Evolutionary conservation across 2,329 filamentous ascomycete genomes (phyloP).

Genomic region (Colletotrichum sidae): DNA sequence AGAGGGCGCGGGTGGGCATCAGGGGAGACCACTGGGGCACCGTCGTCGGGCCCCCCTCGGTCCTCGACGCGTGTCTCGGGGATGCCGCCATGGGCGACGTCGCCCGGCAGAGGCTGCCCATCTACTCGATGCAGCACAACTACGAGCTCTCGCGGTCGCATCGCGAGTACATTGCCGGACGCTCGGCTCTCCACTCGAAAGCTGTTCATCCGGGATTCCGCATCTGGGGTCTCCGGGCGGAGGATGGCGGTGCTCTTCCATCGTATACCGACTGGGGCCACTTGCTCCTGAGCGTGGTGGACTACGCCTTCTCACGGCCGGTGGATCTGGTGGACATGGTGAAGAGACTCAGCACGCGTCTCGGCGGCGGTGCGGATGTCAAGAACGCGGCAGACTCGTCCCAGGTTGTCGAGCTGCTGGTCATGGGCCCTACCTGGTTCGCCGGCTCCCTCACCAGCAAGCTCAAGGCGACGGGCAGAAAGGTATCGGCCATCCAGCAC

Average conservation of each 20-base stretch:
- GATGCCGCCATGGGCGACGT: slow-evolving; percentile 1
- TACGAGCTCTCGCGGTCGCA: slow-evolving; percentile 16
- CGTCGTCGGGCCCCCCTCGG: slow-evolving; percentile 19
- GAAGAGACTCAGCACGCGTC: slow-evolving; percentile 7
- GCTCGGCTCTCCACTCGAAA: too few relatives aligned
- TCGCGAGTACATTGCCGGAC: slow-evolving; percentile 15
- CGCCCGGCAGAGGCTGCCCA: not conserved
- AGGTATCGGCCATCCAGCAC: slow-evolving; percentile 1
- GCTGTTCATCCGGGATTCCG: too few relatives aligned
- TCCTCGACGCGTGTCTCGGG: slow-evolving; percentile 7
- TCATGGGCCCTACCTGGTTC: slow-evolving; percentile 14
- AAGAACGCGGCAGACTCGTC: not conserved
- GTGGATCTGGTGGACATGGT: slow-evolving; percentile 10
- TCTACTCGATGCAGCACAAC: slow-evolving; percentile 23
- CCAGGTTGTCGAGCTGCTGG: not conserved
- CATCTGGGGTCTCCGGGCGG: too few relatives aligned
- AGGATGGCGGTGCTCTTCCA: too few relatives aligned
- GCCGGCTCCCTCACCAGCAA: slow-evolving; percentile 19
- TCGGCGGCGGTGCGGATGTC: not conserved
- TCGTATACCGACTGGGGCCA: not conserved
- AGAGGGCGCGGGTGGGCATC: slow-evolving; percentile 13
- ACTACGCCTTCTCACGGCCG: not conserved
- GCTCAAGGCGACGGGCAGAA: slow-evolving; percentile 11
- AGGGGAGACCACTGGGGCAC: slow-evolving; percentile 13
- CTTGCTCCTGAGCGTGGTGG: slow-evolving; percentile 1